Conservation (phyloP, 2,329 filamentous ascomycete genomes). For the Septoria linicola region DNA sequence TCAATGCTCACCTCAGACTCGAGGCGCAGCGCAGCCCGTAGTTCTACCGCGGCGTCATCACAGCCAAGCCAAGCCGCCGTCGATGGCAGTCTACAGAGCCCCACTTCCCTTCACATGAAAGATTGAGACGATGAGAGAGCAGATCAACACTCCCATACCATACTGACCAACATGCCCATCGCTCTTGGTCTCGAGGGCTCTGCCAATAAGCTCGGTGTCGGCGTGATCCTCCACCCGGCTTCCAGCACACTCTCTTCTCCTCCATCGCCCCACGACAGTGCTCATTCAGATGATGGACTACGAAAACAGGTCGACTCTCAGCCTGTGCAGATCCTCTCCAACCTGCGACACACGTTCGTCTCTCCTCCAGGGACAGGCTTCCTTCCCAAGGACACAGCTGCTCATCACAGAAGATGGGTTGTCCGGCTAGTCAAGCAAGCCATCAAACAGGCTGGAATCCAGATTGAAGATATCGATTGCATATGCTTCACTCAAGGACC, state of each 20-base stretch:
- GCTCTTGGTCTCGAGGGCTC: constrained; percentile 82
- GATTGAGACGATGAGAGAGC: not conserved
- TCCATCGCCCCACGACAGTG: constrained; percentile 38
- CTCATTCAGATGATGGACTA: constrained; percentile 35
- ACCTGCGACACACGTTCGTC: constrained; percentile 89
- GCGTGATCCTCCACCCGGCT: constrained; percentile 76
- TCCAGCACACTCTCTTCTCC: constrained; percentile 31
- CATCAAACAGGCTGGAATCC: constrained; percentile 65
- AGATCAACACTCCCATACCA: not conserved
- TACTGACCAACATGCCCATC: constrained; percentile 47
- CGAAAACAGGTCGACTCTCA: constrained; percentile 30
- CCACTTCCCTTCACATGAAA: constrained; percentile 13
- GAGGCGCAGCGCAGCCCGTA: constrained; percentile 5
- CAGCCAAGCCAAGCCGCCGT: not conserved
- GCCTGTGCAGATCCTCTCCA: constrained; percentile 74
- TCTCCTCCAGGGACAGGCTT: constrained; percentile 92
- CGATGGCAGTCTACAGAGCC: no score
- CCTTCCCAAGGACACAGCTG: constrained; percentile 91
- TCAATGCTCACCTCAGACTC: not conserved
- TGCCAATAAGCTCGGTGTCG: constrained; percentile 95
- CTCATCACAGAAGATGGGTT: constrained; percentile 85
- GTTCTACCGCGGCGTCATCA: no score
- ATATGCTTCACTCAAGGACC: constrained; percentile 95
- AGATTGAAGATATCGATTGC: constrained; percentile 71
- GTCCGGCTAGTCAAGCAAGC: constrained; percentile 77